A percentile compares a stretch with the other conserved stretches of the same genome.
Conservation (phyloP, 2,329 filamentous ascomycete species). For the Tolypocladium ophioglossoides region DNA sequence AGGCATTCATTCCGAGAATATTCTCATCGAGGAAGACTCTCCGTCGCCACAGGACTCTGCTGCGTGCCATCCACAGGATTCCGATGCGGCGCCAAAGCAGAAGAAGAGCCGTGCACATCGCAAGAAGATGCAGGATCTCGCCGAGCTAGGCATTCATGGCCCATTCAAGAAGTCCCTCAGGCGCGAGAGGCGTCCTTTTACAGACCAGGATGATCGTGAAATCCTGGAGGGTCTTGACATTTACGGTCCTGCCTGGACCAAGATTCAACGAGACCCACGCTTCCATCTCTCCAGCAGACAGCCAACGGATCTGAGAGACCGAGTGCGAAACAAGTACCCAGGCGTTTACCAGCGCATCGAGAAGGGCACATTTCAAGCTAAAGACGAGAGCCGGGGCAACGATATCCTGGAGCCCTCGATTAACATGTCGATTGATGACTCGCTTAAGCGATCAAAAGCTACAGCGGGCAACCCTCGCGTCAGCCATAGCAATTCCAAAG, state of each 20-base stretch:
- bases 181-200: constrained; percentile 49
- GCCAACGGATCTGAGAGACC: constrained; percentile 52
- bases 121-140: constrained; percentile 44
- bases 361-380: constrained; percentile 38
- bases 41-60: constrained; percentile 16
- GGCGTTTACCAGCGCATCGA: constrained; percentile 46
- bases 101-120: constrained; percentile 44
- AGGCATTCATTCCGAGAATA: constrained; percentile 43
- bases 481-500: constrained; percentile 30
- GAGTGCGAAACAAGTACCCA: constrained; percentile 54
- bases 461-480: constrained; percentile 27
- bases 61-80: constrained; percentile 12
- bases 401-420: constrained; percentile 40
- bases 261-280: constrained; percentile 49
- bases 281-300: constrained; percentile 49
- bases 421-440: constrained; percentile 37
- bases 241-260: constrained; percentile 55
- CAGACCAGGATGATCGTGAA: constrained; percentile 50
- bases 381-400: constrained; percentile 28
- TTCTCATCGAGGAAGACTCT: constrained; percentile 37
- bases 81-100: constrained; percentile 26
- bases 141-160: constrained; percentile 46
- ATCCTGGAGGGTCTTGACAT: constrained; percentile 49
- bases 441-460: constrained; percentile 28
- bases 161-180: constrained; percentile 53